These are phyloP conservation scores for Fusarium sambucinum DNA, from an alignment of 2,329 filamentous ascomycete species.

Conservation along the genomic window DNA sequence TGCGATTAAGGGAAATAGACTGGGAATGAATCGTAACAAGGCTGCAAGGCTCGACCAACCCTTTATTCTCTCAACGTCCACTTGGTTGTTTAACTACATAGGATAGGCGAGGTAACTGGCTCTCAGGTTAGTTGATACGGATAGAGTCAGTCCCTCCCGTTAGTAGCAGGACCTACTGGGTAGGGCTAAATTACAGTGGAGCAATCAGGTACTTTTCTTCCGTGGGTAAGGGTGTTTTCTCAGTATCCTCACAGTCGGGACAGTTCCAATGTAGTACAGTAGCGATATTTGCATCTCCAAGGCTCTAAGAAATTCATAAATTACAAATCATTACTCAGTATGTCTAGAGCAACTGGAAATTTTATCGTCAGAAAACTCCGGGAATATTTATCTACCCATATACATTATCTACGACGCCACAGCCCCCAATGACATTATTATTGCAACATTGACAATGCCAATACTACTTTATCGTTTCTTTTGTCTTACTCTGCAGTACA, in stretches of 20 bases:
- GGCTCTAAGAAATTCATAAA: background rate
- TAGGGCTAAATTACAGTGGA: slow-evolving; percentile 17
- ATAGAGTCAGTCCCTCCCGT: background rate
- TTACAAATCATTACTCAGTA: background rate
- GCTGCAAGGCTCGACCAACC: background rate
- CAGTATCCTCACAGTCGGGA: slow-evolving; percentile 2
- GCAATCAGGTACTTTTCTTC: slow-evolving; percentile 4
- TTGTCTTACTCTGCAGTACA: background rate
- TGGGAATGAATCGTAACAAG: slow-evolving; percentile 2
- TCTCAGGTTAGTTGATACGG: background rate
- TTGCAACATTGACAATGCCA: background rate
- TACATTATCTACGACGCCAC: slow-evolving; percentile 18
- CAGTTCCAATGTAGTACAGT: background rate
- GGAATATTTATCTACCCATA: slow-evolving; percentile 9
- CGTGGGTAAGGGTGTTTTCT: background rate
- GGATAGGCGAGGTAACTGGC: background rate
- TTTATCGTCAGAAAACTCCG: slow-evolving; percentile 3
- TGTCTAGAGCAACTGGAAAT: background rate
- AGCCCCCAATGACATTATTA: slow-evolving; percentile 1
- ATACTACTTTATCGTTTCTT: background rate
- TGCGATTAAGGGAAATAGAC: background rate
- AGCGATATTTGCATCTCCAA: background rate
- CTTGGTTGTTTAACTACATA: slow-evolving; percentile 8
- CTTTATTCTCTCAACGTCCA: background rate
- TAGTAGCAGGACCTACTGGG: background rate